Evolutionary conservation across 192 early-diverging fungal species (phyloP).

Genomic region (Rhizophagus sp.): DNA sequence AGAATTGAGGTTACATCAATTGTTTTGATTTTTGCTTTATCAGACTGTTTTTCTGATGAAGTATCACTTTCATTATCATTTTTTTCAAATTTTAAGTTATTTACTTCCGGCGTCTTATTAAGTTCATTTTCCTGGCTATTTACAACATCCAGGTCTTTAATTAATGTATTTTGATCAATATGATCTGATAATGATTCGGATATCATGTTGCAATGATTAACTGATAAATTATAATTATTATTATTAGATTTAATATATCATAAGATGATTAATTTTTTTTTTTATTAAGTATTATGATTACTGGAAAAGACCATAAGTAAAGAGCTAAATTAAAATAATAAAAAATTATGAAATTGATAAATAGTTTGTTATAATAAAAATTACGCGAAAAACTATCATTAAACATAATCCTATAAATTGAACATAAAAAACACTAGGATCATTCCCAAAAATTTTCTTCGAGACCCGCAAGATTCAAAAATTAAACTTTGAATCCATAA

Average conservation of each 20-base stretch:
- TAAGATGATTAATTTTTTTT: neutral
- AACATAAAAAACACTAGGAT: too few species aligned
- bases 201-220: neutral
- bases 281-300: neutral
- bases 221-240: neutral
- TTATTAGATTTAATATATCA: neutral
- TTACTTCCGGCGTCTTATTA: neutral
- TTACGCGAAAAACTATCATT: too few species aligned
- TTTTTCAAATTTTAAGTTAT: neutral
- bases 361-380: too few species aligned
- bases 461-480: too few species aligned
- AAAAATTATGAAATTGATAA: too few species aligned
- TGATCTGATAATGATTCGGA: neutral
- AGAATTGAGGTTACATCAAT: neutral
- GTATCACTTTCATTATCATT: neutral
- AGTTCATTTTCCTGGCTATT: neutral
- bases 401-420: too few species aligned
- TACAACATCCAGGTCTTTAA: neutral
- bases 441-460: too few species aligned
- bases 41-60: neutral
- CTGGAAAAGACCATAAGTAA: neutral
- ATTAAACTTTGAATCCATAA: too few species aligned
- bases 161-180: neutral
- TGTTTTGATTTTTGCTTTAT: neutral
- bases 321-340: neutral